phyloP scores from a whole-genome alignment of 257 asterid species.

The Leptodermis oblonga region DNA sequence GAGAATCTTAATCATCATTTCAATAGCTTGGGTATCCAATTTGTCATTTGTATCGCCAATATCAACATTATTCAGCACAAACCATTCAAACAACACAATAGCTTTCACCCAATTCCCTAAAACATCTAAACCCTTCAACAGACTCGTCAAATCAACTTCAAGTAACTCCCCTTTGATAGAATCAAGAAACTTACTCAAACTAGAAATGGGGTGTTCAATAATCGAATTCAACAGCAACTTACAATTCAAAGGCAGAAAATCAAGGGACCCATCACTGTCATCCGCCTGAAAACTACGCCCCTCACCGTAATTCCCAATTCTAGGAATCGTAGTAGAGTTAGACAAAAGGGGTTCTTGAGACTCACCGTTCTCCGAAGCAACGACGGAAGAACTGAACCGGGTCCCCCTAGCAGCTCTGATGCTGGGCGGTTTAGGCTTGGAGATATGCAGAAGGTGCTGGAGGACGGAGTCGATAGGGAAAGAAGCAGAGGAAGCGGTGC shows the following conservation, averaged over 20 bases:
- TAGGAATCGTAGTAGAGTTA: constrained; percentile 36
- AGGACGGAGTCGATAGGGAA: constrained; percentile 83
- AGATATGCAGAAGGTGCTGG: constrained; percentile 66
- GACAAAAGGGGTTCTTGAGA: constrained; percentile 35
- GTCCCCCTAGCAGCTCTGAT: constrained; percentile 33
- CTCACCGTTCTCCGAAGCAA: constrained; percentile 32
- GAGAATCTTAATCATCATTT: constrained; percentile 76
- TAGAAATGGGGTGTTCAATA: constrained; percentile 45
- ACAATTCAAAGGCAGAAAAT: constrained; percentile 67
- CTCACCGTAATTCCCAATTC: constrained; percentile 26
- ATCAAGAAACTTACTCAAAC: constrained; percentile 53
- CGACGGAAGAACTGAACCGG: constrained; percentile 26
- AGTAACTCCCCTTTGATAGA: constrained; percentile 57
- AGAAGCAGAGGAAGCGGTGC: constrained; percentile 33
- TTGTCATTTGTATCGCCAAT: constrained; percentile 26
- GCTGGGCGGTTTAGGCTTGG: constrained; percentile 27
- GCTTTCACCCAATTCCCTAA: constrained; percentile 62
- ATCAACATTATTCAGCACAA: constrained; percentile 48
- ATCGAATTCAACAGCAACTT: constrained; percentile 67
- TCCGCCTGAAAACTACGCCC: constrained; percentile 16
- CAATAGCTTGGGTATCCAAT: constrained; percentile 73
- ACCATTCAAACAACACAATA: constrained; percentile 80
- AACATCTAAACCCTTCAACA: constrained; percentile 72
- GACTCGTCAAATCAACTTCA: constrained; percentile 64
- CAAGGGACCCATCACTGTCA: constrained; percentile 40